Conservation (phyloP, 768 basidiomycete genomes). For the Epithele typhae region DNA sequence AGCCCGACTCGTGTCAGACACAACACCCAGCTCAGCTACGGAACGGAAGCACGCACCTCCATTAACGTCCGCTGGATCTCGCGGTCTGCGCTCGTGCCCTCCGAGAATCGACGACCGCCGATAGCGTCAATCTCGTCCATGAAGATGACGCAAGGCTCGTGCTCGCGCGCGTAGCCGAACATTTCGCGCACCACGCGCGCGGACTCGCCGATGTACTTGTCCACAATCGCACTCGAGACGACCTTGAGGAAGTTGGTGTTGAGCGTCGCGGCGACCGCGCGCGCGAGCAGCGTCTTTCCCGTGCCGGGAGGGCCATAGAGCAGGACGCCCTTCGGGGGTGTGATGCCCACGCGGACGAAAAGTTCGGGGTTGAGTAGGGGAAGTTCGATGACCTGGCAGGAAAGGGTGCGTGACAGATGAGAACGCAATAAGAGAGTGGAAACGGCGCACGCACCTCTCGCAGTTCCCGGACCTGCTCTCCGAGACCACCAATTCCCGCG, state of each 20-base stretch:
- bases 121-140: slow-evolving; percentile 99
- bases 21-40: neutral
- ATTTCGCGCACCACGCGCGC: slow-evolving; percentile 96
- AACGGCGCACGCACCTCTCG: slow-evolving; percentile 63
- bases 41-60: slow-evolving; percentile 54
- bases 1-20: neutral
- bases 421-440: neutral
- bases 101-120: slow-evolving; percentile 84
- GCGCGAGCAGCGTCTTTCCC: slow-evolving; percentile 91
- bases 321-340: slow-evolving; percentile 92
- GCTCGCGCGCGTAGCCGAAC: slow-evolving; percentile 97
- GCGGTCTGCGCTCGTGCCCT: slow-evolving; percentile 96
- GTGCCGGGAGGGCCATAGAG: slow-evolving; percentile 97
- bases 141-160: slow-evolving; percentile 98
- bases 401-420: neutral
- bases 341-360: slow-evolving; percentile 94
- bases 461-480: slow-evolving; percentile 94
- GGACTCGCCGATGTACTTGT: slow-evolving; percentile 98
- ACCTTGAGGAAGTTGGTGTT: slow-evolving; percentile 98
- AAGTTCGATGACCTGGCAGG: slow-evolving; percentile 82
- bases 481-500: slow-evolving; percentile 93
- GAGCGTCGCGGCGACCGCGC: slow-evolving; percentile 93
- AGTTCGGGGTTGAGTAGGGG: slow-evolving; percentile 92
- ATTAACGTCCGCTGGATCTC: slow-evolving; percentile 98
- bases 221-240: slow-evolving; percentile 95